Conservation (phyloP, 768 basidiomycete genomes). For the Naganishia randhawae region DNA sequence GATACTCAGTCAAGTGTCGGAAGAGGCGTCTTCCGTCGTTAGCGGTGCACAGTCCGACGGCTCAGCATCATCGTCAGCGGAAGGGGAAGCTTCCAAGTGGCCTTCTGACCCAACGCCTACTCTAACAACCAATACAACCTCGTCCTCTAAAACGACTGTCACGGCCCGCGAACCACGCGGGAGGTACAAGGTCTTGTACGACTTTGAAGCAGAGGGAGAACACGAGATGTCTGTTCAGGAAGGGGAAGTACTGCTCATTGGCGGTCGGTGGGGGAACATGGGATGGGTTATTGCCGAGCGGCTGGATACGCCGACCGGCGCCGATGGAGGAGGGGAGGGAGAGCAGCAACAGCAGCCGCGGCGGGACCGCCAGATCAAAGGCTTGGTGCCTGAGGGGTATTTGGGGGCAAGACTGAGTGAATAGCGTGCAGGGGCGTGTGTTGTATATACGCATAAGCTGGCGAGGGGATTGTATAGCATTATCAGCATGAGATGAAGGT, state of each 20-base stretch:
- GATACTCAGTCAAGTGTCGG: constrained; percentile 17
- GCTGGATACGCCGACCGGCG: no score
- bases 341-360: no score
- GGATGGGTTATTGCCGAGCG: constrained; percentile 30
- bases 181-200: constrained; percentile 22
- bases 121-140: not conserved
- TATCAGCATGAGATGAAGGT: no score
- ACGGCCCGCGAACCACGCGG: constrained; percentile 24
- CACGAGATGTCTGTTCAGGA: constrained; percentile 29
- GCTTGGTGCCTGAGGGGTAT: constrained; percentile 29
- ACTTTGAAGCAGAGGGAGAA: constrained; percentile 25
- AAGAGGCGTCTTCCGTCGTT: constrained; percentile 2
- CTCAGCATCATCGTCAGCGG: not conserved
- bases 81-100: constrained; percentile 8
- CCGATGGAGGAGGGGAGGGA: no score
- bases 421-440: no score
- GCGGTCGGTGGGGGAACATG: constrained; percentile 26
- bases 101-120: not conserved
- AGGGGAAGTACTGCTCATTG: constrained; percentile 20
- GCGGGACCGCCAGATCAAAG: not conserved
- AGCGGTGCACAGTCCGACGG: not conserved
- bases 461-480: no score
- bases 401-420: not conserved
- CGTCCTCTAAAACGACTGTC: not conserved
- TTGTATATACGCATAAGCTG: no score